Conservation (phyloP, 805 yeast genomes). For the Teunomyces atbi region DNA sequence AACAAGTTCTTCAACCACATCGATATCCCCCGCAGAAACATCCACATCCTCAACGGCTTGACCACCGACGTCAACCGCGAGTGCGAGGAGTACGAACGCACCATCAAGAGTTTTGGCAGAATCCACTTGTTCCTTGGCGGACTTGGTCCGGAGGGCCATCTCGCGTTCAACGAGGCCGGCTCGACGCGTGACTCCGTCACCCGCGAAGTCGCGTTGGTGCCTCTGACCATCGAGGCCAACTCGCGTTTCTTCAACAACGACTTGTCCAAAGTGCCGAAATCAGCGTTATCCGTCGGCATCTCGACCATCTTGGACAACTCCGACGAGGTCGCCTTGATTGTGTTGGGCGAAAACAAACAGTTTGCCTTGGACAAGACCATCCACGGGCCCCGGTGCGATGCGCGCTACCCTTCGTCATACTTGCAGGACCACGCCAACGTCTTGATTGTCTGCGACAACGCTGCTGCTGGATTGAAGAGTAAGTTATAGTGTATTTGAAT, state of each 20-base stretch:
- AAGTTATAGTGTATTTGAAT: slow-evolving; percentile 25
- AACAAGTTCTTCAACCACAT: slow-evolving; percentile 55
- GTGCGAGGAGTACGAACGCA: slow-evolving; percentile 48
- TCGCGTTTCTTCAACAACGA: slow-evolving; percentile 51
- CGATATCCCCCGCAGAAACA: slow-evolving; percentile 51
- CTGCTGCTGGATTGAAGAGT: slow-evolving; percentile 40
- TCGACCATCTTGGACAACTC: slow-evolving; percentile 57
- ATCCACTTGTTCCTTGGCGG: slow-evolving; percentile 59
- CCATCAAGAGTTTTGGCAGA: slow-evolving; percentile 47
- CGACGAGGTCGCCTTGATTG: slow-evolving; percentile 50
- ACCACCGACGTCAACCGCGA: slow-evolving; percentile 45
- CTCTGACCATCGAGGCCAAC: slow-evolving; percentile 52
- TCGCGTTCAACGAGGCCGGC: slow-evolving; percentile 61
- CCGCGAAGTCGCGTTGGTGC: slow-evolving; percentile 46
- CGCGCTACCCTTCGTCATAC: slow-evolving; percentile 49
- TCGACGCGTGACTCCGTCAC: slow-evolving; percentile 46
- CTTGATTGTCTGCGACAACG: slow-evolving; percentile 46
- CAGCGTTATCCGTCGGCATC: slow-evolving; percentile 55
- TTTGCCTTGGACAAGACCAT: slow-evolving; percentile 49
- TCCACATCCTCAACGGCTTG: slow-evolving; percentile 54
- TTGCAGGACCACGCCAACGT: slow-evolving; percentile 48
- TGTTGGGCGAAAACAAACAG: slow-evolving; percentile 47
- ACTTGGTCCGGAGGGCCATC: slow-evolving; percentile 59
- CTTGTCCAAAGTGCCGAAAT: slow-evolving; percentile 46
- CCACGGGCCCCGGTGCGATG: slow-evolving; percentile 33